phyloP scores from a whole-genome alignment of 352 stramenopile genomes.

The Globisporangium abappressorium region DNA sequence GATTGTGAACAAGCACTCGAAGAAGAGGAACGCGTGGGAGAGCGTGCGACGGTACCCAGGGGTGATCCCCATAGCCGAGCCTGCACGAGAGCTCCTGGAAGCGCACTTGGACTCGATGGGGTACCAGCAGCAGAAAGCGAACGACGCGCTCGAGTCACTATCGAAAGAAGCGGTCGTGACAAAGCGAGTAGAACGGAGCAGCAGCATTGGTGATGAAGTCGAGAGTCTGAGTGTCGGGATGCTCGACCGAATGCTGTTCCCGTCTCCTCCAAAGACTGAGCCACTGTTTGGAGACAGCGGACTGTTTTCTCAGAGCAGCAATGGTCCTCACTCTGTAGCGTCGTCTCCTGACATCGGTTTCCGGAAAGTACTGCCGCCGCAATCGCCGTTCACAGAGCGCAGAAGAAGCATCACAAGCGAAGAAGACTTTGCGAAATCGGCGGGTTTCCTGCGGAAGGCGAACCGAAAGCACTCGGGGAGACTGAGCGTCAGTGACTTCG shows the following conservation, averaged over 20 bases:
- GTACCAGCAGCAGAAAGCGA: conserved; percentile 34
- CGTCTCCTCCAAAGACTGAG: conserved; percentile 29
- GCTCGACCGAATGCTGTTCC: conserved; percentile 23
- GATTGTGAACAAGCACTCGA: conserved; percentile 3
- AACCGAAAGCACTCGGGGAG: conserved; percentile 55
- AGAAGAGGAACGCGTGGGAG: conserved; percentile 17
- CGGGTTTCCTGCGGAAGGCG: conserved; percentile 61
- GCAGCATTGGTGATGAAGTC: conserved; percentile 1
- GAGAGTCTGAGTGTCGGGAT: conserved; percentile 10
- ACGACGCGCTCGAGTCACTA: conserved; percentile 37
- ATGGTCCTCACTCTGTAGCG: neutral
- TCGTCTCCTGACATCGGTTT: conserved; percentile 4
- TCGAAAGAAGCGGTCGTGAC: conserved; percentile 23
- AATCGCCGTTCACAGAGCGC: conserved; percentile 36
- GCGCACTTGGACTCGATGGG: conserved; percentile 48
- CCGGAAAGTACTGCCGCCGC: neutral
- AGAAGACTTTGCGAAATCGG: conserved; percentile 59
- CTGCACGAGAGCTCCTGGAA: conserved; percentile 41
- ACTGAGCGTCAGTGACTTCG: conserved; percentile 77
- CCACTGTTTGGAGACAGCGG: conserved; percentile 14
- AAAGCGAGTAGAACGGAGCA: neutral
- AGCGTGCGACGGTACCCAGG: conserved; percentile 29
- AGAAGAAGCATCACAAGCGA: conserved; percentile 54
- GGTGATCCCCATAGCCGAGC: conserved; percentile 27
- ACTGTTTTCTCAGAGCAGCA: neutral